Base-by-base conservation (phyloP, 192 early-diverging fungal species). In the Paraglomus brasilianum region DNA sequence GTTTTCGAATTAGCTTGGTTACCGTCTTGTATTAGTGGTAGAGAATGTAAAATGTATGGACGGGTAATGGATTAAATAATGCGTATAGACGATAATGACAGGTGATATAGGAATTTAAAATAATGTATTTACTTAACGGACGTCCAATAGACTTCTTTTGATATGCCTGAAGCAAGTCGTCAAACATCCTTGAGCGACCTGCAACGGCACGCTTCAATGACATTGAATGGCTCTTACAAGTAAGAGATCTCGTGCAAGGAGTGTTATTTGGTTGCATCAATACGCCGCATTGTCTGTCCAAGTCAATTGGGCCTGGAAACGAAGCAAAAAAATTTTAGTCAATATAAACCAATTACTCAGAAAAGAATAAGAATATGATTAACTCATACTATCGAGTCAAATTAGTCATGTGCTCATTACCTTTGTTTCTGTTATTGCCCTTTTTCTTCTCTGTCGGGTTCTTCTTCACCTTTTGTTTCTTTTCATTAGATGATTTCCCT, bases 171-270 rank as follows among this genome's bases (percentile, higher is more conserved):
- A 95, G 75, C 19, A 96, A 72, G 5, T 83, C 80, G 69, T 98
- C 93, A 74, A 93, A 98, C 17, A 85, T 81, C 74, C 88, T 82
- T 38, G 94, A 92, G 51, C 96, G 84, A 14, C 94, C 95, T 48
- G 77, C 76, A 9, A 98, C 96, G 1, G 82, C 83, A 40, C 94
- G 83, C 74, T 98, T 98, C 45, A 85, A 81, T 1, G 87, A 88
- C 83, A 98, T 93, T 38, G 91, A 88, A 66, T 98, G 96, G 5
- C 92, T 95, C 74, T 98, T 98, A 81, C 96, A 98, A 36, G 94
- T 98, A 13, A 98, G 84, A 48, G 93, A 93, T 47, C 96, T 89
- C 50, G 87, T 81, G 76, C 96, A 98, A 0, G 83, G 83, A 49
- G 75, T 57, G 11, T 81, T 82, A 41, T 82, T 86, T 1, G 87